A percentile compares a stretch with the other conserved stretches of the same genome.
Evolutionary conservation across 208 protist genomes (phyloP).

Genomic region (Acanthamoeba royreba): DNA sequence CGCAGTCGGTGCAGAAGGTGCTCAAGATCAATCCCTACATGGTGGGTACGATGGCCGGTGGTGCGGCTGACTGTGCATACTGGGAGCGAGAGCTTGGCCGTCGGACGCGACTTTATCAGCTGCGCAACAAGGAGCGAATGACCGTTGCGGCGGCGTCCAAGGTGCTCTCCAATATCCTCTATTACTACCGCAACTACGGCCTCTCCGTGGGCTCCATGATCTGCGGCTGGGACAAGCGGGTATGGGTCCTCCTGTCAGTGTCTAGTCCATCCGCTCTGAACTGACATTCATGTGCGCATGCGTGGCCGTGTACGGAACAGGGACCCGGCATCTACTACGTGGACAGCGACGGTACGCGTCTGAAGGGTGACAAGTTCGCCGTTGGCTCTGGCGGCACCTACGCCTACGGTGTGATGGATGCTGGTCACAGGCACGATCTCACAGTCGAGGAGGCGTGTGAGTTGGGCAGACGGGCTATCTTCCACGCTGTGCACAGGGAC

Average conservation of each 20-base stretch:
- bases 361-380: conserved; percentile 96
- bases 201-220: conserved; percentile 98
- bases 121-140: conserved; percentile 95
- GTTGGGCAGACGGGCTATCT: conserved; percentile 97
- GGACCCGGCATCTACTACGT: conserved; percentile 98
- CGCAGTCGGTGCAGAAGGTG: conserved; percentile 99
- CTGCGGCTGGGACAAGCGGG: conserved; percentile 94
- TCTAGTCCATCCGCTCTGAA: neutral
- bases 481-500: conserved; percentile 99
- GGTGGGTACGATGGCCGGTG: conserved; percentile 99
- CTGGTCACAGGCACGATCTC: conserved; percentile 92
- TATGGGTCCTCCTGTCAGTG: neutral
- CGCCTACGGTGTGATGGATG: conserved; percentile 99
- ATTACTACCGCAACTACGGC: conserved; percentile 95
- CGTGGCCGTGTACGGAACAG: neutral
- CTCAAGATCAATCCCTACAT: conserved; percentile 99
- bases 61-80: conserved; percentile 99
- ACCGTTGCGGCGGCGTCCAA: conserved; percentile 98
- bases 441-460: conserved; percentile 96
- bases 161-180: conserved; percentile 99
- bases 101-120: conserved; percentile 91
- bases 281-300: neutral
- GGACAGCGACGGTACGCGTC: conserved; percentile 98
- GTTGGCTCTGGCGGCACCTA: conserved; percentile 99
- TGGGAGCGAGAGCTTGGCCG: conserved; percentile 97